A percentile compares a stretch with the other conserved stretches of the same genome.
Conservation (phyloP, 805 yeast genomes). For the Sungouiella blattae region DNA sequence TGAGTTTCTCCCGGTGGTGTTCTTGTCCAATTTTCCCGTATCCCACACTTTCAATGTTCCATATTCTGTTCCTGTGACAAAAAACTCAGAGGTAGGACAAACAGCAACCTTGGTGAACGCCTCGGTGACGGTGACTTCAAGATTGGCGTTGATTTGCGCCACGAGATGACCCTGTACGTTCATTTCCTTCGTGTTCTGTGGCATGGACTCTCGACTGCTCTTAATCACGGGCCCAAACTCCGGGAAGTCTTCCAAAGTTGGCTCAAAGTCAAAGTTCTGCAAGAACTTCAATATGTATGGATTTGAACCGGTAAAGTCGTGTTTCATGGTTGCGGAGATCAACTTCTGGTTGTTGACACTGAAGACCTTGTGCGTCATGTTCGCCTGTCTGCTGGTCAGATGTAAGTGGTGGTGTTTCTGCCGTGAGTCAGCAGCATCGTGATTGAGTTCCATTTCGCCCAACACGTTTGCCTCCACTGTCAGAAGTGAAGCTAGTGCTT, state of each 20-base stretch:
- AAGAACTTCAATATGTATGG: constrained; percentile 60
- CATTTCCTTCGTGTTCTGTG: not conserved
- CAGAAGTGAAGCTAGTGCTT: constrained; percentile 35
- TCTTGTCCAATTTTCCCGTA: constrained; percentile 56
- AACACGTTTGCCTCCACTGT: constrained; percentile 41
- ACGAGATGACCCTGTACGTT: constrained; percentile 46
- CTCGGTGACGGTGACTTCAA: constrained; percentile 33
- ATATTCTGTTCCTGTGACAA: constrained; percentile 73
- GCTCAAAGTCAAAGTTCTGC: constrained; percentile 49
- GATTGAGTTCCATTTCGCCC: constrained; percentile 41
- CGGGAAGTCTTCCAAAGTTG: constrained; percentile 53
- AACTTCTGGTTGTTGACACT: constrained; percentile 29
- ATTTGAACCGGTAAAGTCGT: constrained; percentile 67
- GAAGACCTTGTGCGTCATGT: constrained; percentile 29
- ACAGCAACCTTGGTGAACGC: constrained; percentile 54
- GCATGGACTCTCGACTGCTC: constrained; percentile 1
- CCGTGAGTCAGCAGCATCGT: constrained; percentile 19
- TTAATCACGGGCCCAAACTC: constrained; percentile 56
- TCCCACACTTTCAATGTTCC: constrained; percentile 83
- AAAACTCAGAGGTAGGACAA: constrained; percentile 59
- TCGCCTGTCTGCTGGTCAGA: constrained; percentile 12
- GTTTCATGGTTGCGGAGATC: constrained; percentile 36
- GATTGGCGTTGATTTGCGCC: constrained; percentile 62
- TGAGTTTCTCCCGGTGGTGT: constrained; percentile 49
- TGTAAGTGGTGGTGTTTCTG: constrained; percentile 13